Evolutionary conservation across 108 stramenopile genomes (phyloP).

Genomic region (Parietichytrium sp.): DNA sequence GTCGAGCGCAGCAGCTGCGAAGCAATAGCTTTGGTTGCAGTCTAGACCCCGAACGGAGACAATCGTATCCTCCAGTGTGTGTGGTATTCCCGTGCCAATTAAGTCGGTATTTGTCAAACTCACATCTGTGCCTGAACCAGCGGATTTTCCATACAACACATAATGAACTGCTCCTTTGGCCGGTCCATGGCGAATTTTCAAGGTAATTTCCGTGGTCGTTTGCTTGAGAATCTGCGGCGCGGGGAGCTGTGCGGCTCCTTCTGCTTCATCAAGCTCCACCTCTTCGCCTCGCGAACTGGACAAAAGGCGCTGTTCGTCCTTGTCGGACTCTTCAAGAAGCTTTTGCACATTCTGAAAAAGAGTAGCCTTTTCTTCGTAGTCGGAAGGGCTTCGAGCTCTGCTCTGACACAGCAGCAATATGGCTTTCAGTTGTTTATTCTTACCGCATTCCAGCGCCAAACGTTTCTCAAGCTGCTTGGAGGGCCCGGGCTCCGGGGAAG

Average conservation of each 20-base stretch:
- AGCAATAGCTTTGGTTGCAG: background rate
- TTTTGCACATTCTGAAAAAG: background rate
- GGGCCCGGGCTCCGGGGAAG: no score
- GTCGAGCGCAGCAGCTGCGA: background rate
- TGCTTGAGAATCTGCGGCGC: background rate
- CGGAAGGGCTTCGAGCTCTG: no score
- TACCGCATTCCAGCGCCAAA: no score
- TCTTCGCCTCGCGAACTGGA: background rate
- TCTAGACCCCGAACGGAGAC: background rate
- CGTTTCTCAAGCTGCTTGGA: no score
- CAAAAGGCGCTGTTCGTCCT: background rate
- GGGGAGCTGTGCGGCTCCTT: background rate
- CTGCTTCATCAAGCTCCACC: background rate
- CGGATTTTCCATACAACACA: background rate
- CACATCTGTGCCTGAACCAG: constrained; percentile 29
- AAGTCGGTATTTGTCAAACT: background rate
- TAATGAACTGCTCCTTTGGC: background rate
- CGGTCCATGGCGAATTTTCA: background rate
- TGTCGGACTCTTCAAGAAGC: background rate
- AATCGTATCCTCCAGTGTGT: no score
- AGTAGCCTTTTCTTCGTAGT: background rate
- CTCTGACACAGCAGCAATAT: no score
- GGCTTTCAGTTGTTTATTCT: no score
- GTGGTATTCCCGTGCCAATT: background rate
- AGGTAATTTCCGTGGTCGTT: background rate